phyloP scores from a whole-genome alignment of 192 early-diverging fungal species.

The Coemansia sp. region DNA sequence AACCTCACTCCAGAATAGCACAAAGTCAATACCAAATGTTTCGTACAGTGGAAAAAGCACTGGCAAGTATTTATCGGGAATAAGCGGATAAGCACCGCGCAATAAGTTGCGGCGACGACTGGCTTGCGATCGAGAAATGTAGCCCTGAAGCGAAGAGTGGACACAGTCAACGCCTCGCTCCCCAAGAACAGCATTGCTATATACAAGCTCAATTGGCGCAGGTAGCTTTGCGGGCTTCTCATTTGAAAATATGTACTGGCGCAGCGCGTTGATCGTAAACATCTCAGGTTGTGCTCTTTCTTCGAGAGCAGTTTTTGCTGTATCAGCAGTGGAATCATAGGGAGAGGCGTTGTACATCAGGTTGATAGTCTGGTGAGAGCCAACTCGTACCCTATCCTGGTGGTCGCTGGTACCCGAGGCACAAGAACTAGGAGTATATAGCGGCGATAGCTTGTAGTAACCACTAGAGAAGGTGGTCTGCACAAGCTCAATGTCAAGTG shows the following conservation, averaged over 20 bases:
- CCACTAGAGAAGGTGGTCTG: conserved; percentile 47
- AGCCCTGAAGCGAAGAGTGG: conserved; percentile 63
- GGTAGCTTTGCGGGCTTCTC: conserved; percentile 31
- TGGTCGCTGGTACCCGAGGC: background rate
- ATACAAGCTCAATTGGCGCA: conserved; percentile 23
- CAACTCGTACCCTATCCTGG: conserved; percentile 9
- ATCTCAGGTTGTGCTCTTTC: conserved; percentile 35
- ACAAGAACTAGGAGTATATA: background rate
- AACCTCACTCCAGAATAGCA: conserved; percentile 69
- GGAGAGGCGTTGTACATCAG: conserved; percentile 30
- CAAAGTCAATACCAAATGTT: conserved; percentile 84
- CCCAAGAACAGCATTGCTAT: conserved; percentile 53
- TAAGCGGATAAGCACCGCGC: conserved; percentile 63
- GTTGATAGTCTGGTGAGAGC: conserved; percentile 38
- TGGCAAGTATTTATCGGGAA: conserved; percentile 58
- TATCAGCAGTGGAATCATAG: background rate
- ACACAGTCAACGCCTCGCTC: conserved; percentile 58
- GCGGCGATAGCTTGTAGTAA: conserved; percentile 28
- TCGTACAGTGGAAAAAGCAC: conserved; percentile 82
- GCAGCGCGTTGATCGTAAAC: conserved; percentile 51
- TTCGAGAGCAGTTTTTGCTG: conserved; percentile 20
- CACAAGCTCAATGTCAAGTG: conserved; percentile 38
- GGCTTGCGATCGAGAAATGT: conserved; percentile 68
- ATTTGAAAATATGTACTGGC: conserved; percentile 43
- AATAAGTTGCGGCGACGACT: conserved; percentile 70